Percentiles rank a stretch among this genome's conserved stretches.
Conservation (phyloP, 345 rosid species). For the Eucalyptus sp. region DNA sequence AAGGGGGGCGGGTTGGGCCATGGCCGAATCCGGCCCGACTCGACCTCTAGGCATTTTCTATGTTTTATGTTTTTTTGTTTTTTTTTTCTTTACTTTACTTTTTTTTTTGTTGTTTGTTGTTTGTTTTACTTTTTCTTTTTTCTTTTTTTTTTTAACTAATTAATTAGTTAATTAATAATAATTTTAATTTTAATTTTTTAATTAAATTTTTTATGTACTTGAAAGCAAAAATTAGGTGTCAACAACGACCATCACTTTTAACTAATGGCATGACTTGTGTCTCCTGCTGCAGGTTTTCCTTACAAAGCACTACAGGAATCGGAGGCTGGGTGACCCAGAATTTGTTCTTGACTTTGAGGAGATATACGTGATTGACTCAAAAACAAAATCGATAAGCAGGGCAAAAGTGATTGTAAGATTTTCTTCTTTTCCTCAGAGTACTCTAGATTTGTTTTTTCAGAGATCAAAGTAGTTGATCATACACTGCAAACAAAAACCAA, state of each 20-base stretch:
- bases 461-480: neutral
- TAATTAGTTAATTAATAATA: no score
- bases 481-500: neutral
- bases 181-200: no score
- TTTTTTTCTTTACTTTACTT: no score
- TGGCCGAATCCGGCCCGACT: no score
- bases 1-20: no score
- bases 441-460: neutral
- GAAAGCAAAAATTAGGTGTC: no score
- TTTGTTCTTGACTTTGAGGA: conserved; percentile 93
- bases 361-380: conserved; percentile 82
- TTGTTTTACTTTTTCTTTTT: no score
- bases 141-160: no score
- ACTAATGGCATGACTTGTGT: neutral
- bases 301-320: conserved; percentile 74
- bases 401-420: conserved; percentile 76
- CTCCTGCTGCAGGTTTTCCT: conserved; percentile 54
- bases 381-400: conserved; percentile 83
- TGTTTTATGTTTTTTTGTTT: no score
- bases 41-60: no score
- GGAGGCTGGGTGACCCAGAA: conserved; percentile 70
- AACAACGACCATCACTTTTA: neutral
- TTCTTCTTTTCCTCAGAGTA: neutral
- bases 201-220: no score
- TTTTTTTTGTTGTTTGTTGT: no score